Evolutionary conservation across 805 yeast genomes (phyloP), one percentile per base, ranked within the genome.

Genomic region (Suhomyces prunicola): DNA sequence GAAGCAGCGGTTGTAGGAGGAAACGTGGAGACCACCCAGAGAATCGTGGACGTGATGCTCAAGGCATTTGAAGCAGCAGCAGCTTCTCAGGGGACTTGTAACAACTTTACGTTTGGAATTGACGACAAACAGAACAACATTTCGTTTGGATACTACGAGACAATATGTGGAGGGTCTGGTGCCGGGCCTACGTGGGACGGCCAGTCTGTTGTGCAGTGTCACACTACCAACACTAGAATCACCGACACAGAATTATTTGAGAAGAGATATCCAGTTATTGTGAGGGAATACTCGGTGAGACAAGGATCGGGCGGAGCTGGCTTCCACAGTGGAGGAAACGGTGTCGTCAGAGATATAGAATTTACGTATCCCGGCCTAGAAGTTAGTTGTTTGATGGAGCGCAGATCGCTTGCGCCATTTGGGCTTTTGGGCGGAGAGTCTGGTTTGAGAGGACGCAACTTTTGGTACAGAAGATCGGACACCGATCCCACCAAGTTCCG

Each of bases 91-190:
- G 97, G 97, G 44, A 91, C 94, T 54, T 90, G 97, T 68, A 93
- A 94, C 70, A 94, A 93, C 70, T 83, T 93, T 60, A 92, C 97
- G 0, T 93, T 92, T 74, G 97, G 97, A 23, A 82, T 81, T 26
- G 89, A 86, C 56, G 93, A 90, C 46, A 58, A 60, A 10, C 57
- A 57, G 9, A 79, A 80, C 53, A 67, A 71, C 7, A 77, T 80
- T 53, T 90, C 92, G 0, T 90, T 90, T 68, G 97, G 97, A 0
- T 91, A 91, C 67, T 91, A 91, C 67, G 97, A 91, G 66, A 92
- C 97, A 0, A 90, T 92, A 55, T 94, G 96, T 54, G 97, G 97
- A 54, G 97, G 97, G 0, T 88, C 91, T 44, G 97, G 97, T 48
- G 97, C 97, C 2, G 91, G 93, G 0, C 81, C 87, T 1, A 84